Evolutionary conservation across 148 eudicot genomes (phyloP), one percentile per base, ranked within the genome.

Genomic region (Chenopodium berlandieri): DNA sequence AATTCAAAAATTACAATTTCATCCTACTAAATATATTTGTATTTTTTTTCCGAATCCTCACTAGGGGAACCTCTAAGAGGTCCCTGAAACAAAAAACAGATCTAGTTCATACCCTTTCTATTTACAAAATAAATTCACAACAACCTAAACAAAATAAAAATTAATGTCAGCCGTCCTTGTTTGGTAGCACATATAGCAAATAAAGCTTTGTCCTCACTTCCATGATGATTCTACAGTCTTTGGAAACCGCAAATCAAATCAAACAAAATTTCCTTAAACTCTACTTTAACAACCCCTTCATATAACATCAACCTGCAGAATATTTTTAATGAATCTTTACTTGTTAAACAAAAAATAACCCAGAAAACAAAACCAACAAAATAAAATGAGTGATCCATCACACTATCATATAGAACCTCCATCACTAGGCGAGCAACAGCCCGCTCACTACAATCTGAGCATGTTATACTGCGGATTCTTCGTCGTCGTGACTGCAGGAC

Each of bases 401-500:
- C 64, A 78, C 50, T 50, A 63, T 67, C 78, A 80, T 12, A 31
- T 83, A 16, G 32, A 37, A 4, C 67, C 85, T 3, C 66, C 81
- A 23, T 30, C 80, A 25, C 20, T 76, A 2, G 34, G 67, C 67
- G 79, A 75, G 25, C 30, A 44, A 32, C 63, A 63, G 0, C 22
- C n/a, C 12, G 69, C 32, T 60, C 73, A 37, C 30, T 64, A 78
- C 56, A 87, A 81, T 85, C 7, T 84, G 63, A 75, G 83, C 73
- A 86, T 91, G 86, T 63, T 92, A 14, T 91, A 92, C 84, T 92
- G 91, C 34, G 92, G 94, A 75, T 90, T 93, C 17, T 87, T 84
- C n/a, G 87, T 93, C 2, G 78, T 91, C 0, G 88, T 86, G 20
- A 72, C 90, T 10, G 89, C 90, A 2, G 89, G 83, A 17, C 25